phyloP scores from a whole-genome alignment of 805 yeast species.

The Myxozyma lipomycoides region DNA sequence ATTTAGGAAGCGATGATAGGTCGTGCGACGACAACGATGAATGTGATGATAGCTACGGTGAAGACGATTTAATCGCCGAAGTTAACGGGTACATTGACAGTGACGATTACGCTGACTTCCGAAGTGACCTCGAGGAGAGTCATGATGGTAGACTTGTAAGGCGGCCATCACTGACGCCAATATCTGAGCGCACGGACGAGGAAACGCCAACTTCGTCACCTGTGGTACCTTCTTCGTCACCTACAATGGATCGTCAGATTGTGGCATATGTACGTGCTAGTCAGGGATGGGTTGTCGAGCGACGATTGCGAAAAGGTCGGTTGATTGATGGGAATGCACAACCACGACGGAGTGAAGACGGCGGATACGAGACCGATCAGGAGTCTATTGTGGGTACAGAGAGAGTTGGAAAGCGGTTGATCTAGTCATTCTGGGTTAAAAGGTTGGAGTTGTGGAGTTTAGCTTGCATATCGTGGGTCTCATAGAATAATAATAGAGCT shows the following conservation, averaged over 20 bases:
- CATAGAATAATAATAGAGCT: not conserved
- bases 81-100: slow-evolving; percentile 7
- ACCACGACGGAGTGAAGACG: not conserved
- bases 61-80: slow-evolving; percentile 18
- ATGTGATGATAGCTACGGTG: slow-evolving; percentile 1
- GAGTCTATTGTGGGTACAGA: slow-evolving; percentile 19
- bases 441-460: not conserved
- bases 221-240: slow-evolving; percentile 3
- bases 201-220: slow-evolving; percentile 2
- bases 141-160: slow-evolving; percentile 1
- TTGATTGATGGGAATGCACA: slow-evolving; percentile 1
- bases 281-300: slow-evolving; percentile 28
- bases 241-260: slow-evolving; percentile 11
- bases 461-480: not conserved
- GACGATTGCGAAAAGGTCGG: slow-evolving; percentile 16
- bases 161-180: slow-evolving; percentile 17
- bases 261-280: slow-evolving; percentile 25
- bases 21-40: not conserved
- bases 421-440: slow-evolving; percentile 3
- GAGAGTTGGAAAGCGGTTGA: slow-evolving; percentile 14
- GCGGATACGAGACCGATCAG: slow-evolving; percentile 1
- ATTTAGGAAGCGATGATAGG: not conserved
- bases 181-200: slow-evolving; percentile 14
- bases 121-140: slow-evolving; percentile 2
- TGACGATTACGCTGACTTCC: slow-evolving; percentile 3